A percentile compares a stretch with the other conserved stretches of the same genome.
Evolutionary conservation across 2,329 filamentous ascomycete species (phyloP).

Genomic region (Cordyceps militaris): DNA sequence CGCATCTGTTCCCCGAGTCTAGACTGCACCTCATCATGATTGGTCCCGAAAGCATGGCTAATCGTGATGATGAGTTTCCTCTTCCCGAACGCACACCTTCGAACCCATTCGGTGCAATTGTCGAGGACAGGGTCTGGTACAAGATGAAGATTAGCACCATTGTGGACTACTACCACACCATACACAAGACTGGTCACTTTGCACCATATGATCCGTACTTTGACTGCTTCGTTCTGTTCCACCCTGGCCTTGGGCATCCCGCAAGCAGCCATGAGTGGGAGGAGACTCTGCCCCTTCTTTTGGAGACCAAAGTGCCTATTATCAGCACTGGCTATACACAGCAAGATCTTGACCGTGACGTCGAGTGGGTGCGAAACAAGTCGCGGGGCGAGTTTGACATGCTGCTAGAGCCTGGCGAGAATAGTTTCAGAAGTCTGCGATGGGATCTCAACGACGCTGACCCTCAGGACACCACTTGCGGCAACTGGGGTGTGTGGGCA

Average conservation of each 20-base stretch:
- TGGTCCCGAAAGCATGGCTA: conserved; percentile 91
- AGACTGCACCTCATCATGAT: conserved; percentile 90
- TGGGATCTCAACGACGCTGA: conserved; percentile 98
- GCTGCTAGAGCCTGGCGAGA: conserved; percentile 86
- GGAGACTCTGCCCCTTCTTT: conserved; percentile 76
- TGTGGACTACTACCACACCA: conserved; percentile 95
- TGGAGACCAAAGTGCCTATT: conserved; percentile 94
- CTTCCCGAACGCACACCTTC: conserved; percentile 74
- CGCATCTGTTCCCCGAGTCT: conserved; percentile 91
- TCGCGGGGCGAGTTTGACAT: conserved; percentile 88
- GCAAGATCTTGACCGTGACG: conserved; percentile 87
- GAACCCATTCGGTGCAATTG: conserved; percentile 90
- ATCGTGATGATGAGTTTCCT: conserved; percentile 88
- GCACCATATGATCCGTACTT: conserved; percentile 96
- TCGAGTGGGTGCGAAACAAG: conserved; percentile 81
- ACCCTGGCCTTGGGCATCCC: conserved; percentile 91
- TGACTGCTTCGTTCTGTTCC: conserved; percentile 94
- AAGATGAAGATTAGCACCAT: conserved; percentile 96
- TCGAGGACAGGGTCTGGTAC: conserved; percentile 83
- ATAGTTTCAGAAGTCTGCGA: conserved; percentile 82
- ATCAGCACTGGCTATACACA: conserved; percentile 95
- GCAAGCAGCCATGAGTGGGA: conserved; percentile 92
- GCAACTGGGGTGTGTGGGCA: conserved; percentile 96
- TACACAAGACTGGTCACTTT: conserved; percentile 87
- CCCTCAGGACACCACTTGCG: conserved; percentile 86